Percentiles rank a stretch among this genome's conserved stretches.
Evolutionary conservation across 768 basidiomycete genomes (phyloP).

Genomic region (Suillus plorans): DNA sequence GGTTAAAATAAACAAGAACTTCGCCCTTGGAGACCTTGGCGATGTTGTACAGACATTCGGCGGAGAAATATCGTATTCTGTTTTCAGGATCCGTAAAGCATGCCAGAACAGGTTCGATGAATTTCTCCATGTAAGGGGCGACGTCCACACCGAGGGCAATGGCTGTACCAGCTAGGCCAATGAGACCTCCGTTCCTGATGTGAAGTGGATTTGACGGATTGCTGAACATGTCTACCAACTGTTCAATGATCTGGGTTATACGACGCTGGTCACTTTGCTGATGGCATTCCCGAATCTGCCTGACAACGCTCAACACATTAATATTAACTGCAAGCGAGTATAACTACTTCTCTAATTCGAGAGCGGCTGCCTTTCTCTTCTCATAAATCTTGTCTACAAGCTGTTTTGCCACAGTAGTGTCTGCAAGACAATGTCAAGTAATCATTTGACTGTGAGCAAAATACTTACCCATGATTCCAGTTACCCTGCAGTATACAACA

Average conservation of each 20-base stretch:
- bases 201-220: constrained; percentile 81
- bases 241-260: constrained; percentile 87
- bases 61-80: constrained; percentile 95
- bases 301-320: constrained; percentile 24
- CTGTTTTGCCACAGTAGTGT: constrained; percentile 74
- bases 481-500: neutral
- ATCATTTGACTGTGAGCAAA: neutral
- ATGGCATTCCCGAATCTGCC: constrained; percentile 85
- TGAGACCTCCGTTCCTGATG: constrained; percentile 91
- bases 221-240: constrained; percentile 92
- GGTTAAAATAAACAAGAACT: constrained; percentile 95
- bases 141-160: constrained; percentile 94
- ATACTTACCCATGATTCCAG: constrained; percentile 1
- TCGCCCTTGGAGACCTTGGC: constrained; percentile 97
- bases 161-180: constrained; percentile 95
- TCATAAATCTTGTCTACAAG: constrained; percentile 94
- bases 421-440: constrained; percentile 34
- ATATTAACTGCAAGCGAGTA: neutral
- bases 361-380: constrained; percentile 92
- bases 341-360: constrained; percentile 88
- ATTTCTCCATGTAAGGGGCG: constrained; percentile 91
- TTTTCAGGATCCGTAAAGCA: constrained; percentile 96
- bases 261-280: constrained; percentile 77
- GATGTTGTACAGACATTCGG: constrained; percentile 97
- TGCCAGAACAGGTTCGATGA: constrained; percentile 82